Evolutionary conservation across 495 filamentous ascomycete species (phyloP), one percentile per base, ranked within the genome.

Genomic region (Daldinia concentrica): DNA sequence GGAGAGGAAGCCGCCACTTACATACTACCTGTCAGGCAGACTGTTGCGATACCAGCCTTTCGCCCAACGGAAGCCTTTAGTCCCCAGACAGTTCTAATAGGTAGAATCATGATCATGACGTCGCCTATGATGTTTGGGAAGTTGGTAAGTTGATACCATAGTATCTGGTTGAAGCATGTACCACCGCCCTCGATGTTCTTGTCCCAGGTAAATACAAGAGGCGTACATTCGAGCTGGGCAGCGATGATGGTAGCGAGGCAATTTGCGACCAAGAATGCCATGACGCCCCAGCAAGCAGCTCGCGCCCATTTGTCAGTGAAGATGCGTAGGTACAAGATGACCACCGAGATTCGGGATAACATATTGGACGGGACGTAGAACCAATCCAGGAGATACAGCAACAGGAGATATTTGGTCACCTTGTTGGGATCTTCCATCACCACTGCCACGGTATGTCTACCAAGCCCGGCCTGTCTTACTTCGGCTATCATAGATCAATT

Each of bases 11-110:
- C 9, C 2, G 7, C 2, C 0, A 48, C 43, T 48, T 48, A 48
- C 43, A 48, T 48, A 48, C 43, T 48, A 3, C 43, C 43, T 6
- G 19, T 22, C 43, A 48, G 43, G 22, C 43, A 48, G 43, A 48
- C 43, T 1, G 43, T 4, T 68, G 67, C 39, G 66, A 63, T 62
- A 59, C 74, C 58, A 73, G 22, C 57, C 62, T 68, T 73, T 75
- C 66, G 43, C 41, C 30, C 51, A 58, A 41, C 15, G 70, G 74
- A 74, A 74, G 69, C 48, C 7, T 77, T 75, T 15, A 80, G 62
- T 1, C 50, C 36, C 77, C 77, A 79, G 39, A 79, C 69, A 12
- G 75, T 79, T n/a, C 59, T 59, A 14, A 79, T 69, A n/a, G 79
- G 77, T 15, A 79, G 69, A 1, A 69, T 48, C 59, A 80, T 71